Percentiles rank a stretch among this genome's conserved stretches.
These are phyloP conservation scores for Colletotrichum sansevieriae DNA, from an alignment of 2,329 filamentous ascomycete species.

Conservation along the genomic window DNA sequence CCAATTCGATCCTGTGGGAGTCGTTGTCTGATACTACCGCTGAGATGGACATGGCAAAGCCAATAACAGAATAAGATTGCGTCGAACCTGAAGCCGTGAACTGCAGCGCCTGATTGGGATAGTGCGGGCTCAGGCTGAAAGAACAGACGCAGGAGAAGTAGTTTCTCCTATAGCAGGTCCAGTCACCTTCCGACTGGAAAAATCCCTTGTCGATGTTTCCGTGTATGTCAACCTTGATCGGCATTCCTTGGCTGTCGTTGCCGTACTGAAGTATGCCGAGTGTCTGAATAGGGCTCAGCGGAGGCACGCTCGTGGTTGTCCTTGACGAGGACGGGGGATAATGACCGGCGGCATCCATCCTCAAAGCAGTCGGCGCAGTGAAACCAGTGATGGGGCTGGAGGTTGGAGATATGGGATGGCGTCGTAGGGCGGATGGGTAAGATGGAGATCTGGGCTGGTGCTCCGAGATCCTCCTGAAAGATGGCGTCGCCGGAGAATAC, in stretches of 20 bases:
- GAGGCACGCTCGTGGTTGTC: conserved; percentile 62
- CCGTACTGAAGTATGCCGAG: conserved; percentile 73
- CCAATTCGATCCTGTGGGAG: conserved; percentile 83
- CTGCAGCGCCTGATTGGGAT: conserved; percentile 60
- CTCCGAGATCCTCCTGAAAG: conserved; percentile 63
- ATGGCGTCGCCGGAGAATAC: conserved; percentile 65
- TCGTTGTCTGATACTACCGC: conserved; percentile 83
- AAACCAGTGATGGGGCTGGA: conserved; percentile 56
- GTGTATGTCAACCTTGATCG: conserved; percentile 79
- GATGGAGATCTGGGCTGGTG: conserved; percentile 65
- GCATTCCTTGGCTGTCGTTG: conserved; percentile 55
- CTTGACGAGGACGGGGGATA: conserved; percentile 49
- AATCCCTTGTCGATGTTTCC: conserved; percentile 92
- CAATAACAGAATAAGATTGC: conserved; percentile 74
- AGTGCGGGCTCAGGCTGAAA: conserved; percentile 75
- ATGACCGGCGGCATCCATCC: conserved; percentile 49
- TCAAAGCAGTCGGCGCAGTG: conserved; percentile 30
- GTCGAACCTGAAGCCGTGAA: conserved; percentile 64
- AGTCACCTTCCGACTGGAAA: conserved; percentile 83
- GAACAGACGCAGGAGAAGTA: conserved; percentile 90
- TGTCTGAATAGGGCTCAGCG: conserved; percentile 62
- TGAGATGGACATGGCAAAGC: conserved; percentile 87
- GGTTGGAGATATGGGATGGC: conserved; percentile 66
- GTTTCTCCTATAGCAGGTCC: conserved; percentile 93
- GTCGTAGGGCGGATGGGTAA: conserved; percentile 61